Evolutionary conservation across 139 green algal genomes (phyloP), one percentile per base, ranked within the genome.

Genomic region (Trebouxia sp.): DNA sequence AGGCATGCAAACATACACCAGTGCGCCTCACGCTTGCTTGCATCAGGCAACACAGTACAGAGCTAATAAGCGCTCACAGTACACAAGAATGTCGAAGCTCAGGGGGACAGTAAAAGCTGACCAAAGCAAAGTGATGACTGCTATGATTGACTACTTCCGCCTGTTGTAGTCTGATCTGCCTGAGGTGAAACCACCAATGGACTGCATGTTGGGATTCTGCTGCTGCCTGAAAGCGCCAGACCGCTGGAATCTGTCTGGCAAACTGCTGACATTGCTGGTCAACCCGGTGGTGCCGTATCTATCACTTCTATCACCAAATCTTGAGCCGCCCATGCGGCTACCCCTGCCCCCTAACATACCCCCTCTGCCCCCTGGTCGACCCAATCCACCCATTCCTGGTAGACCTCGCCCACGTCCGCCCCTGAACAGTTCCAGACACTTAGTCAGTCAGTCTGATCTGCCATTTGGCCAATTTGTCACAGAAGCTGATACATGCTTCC

Each of bases 151-250:
- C 62, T 72, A 72, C 62, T 72, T 72, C 32, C 62, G 32, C 62
- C 62, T 72, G 62, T n/a, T n/a, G n/a, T 72, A 72, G 62, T 72
- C 62, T 35, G 43, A 45, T 35, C 62, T 72, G 32, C 62, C 62
- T 30, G 62, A 72, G 62, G 62, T 72, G 62, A 72, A 72, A 32
- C 43, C 32, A 22, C 62, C 62, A 24, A 72, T 72, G 62, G 62
- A 72, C 10, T 72, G 62, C 62, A 72, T 72, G 62, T 72, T 72
- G 62, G 62, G 62, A 8, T 72, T 72, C 10, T 72, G 62, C 35
- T 72, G 62, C 35, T 72, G 62, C 62, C 62, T 72, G 62, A 72
- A 72, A 30, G 62, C 35, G 12, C 62, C 62, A 12, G 62, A 72
- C 32, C 62, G 62, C 62, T 72, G 62, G 32, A 72, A 72, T 41